These are phyloP conservation scores for Eucalyptus cloeziana DNA, from an alignment of 345 rosid genomes.

Conservation along the genomic window DNA sequence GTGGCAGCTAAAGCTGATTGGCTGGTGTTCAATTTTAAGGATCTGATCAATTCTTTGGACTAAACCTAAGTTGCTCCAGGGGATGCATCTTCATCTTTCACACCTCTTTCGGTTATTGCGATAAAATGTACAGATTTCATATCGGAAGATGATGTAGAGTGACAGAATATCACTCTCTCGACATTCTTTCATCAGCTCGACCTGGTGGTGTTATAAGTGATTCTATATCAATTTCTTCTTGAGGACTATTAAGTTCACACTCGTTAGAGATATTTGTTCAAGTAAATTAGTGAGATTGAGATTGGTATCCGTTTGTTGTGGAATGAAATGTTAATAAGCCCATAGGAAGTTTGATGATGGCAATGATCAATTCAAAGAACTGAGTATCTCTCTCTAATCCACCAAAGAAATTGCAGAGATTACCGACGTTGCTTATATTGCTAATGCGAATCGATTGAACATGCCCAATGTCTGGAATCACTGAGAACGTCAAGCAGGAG, in stretches of 20 bases:
- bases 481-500: not conserved
- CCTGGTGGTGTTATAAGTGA: not conserved
- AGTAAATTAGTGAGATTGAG: not conserved
- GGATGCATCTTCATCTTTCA: not conserved
- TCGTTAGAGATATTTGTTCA: not conserved
- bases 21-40: constrained; percentile 55
- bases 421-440: not conserved
- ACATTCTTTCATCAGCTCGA: not conserved
- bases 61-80: not conserved
- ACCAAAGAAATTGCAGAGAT: not conserved
- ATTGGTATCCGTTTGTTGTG: not conserved
- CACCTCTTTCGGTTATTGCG: not conserved
- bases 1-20: constrained; percentile 92
- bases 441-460: not conserved
- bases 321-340: not conserved
- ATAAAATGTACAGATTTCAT: not conserved
- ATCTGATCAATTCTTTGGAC: constrained; percentile 44
- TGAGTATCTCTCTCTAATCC: not conserved
- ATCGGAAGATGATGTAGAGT: not conserved
- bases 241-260: not conserved
- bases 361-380: not conserved
- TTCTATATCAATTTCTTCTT: not conserved
- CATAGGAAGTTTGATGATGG: not conserved
- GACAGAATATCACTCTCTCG: not conserved
- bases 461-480: not conserved